Evolutionary conservation across 2,329 filamentous ascomycete genomes (phyloP).

Genomic region (Zarea fungicola): DNA sequence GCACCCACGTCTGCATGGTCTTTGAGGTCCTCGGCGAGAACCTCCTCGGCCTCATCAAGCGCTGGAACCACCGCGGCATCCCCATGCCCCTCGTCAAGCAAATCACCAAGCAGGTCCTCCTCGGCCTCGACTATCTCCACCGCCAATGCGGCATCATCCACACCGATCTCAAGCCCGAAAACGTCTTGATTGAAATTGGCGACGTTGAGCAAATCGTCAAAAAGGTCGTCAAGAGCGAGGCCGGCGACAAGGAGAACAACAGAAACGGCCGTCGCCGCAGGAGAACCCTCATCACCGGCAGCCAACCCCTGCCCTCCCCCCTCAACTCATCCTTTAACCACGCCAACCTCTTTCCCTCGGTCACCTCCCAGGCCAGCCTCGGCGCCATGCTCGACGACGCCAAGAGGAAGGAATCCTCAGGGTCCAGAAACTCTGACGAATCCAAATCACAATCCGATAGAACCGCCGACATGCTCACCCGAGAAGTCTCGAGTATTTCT

Average conservation of each 20-base stretch:
- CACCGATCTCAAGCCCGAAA: conserved; percentile 95
- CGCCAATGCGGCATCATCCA: conserved; percentile 98
- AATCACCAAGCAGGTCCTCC: conserved; percentile 94
- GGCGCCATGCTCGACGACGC: conserved; percentile 71
- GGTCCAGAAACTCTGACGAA: conserved; percentile 53
- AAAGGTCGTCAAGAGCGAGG: conserved; percentile 82
- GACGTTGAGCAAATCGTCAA: conserved; percentile 98
- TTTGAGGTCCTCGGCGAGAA: conserved; percentile 98
- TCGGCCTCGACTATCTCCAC: conserved; percentile 93
- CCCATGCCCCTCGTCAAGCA: conserved; percentile 96
- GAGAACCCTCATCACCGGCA: conserved; percentile 92
- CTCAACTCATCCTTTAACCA: conserved; percentile 88
- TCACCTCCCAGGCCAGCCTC: conserved; percentile 67
- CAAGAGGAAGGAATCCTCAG: conserved; percentile 38
- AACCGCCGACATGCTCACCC: conserved; percentile 84
- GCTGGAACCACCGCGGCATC: conserved; percentile 96
- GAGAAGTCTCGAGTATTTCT: conserved; percentile 91
- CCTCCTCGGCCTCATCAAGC: conserved; percentile 89
- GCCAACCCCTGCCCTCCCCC: conserved; percentile 90
- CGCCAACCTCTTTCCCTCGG: conserved; percentile 61
- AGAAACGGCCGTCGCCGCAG: conserved; percentile 85
- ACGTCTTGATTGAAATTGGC: conserved; percentile 96
- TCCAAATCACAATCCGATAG: conserved; percentile 83
- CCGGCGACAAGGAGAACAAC: conserved; percentile 74
- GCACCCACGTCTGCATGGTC: conserved; percentile 97